Conservation (phyloP, 169 alveolate genomes). For the Eimeria maxima region DNA sequence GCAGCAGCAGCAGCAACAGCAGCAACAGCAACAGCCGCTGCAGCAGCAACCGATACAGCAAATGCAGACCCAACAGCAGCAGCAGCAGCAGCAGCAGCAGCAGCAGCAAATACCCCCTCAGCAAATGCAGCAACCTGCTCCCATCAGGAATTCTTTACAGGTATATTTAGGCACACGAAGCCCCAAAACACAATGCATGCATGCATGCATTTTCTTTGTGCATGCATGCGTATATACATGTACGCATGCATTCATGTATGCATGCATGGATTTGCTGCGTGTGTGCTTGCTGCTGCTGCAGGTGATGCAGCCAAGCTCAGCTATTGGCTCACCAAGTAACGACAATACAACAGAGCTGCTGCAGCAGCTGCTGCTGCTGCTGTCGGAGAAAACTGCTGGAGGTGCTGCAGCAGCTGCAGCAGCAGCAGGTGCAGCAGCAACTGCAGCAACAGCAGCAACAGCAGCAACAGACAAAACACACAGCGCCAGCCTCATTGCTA, state of each 20-base stretch:
- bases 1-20: too few species aligned
- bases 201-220: too few species aligned
- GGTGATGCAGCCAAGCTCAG: not conserved
- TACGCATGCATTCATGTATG: not conserved
- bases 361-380: constrained; percentile 3
- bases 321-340: not conserved
- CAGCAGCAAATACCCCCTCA: too few species aligned
- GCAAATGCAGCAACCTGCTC: too few species aligned
- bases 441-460: constrained; percentile 38
- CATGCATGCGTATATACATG: too few species aligned
- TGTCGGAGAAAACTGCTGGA: constrained; percentile 30
- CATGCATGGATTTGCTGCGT: too few species aligned
- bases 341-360: constrained; percentile 46
- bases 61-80: too few species aligned
- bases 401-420: constrained; percentile 34
- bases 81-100: too few species aligned
- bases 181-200: too few species aligned
- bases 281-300: not conserved
- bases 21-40: too few species aligned
- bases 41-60: too few species aligned
- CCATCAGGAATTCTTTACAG: not conserved
- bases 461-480: constrained; percentile 30
- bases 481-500: not conserved
- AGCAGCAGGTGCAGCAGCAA: constrained; percentile 23
- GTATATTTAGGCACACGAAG: not conserved